phyloP scores from a whole-genome alignment of 495 filamentous ascomycete species.

The Margaritispora aquatica region DNA sequence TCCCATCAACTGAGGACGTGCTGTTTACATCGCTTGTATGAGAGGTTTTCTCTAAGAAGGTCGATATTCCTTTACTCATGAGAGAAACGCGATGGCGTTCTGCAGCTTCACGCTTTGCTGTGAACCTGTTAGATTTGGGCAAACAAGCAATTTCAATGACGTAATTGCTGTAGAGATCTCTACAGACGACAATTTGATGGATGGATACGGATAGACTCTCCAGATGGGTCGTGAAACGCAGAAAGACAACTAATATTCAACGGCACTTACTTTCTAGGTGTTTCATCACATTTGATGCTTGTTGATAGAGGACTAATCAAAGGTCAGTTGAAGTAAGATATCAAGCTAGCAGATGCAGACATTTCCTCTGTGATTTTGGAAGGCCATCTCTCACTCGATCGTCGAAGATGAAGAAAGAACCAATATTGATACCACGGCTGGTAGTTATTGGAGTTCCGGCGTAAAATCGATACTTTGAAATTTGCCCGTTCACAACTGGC shows the following conservation, averaged over 20 bases:
- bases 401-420: conserved; percentile 63
- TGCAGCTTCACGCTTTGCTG: conserved; percentile 47
- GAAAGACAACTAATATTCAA: too few species aligned
- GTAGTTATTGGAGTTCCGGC: conserved; percentile 63
- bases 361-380: conserved; percentile 28
- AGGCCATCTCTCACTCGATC: conserved; percentile 43
- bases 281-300: conserved; percentile 48
- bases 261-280: conserved; percentile 57
- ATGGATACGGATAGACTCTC: too few species aligned
- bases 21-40: neutral
- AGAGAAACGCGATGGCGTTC: conserved; percentile 49
- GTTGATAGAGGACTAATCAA: conserved; percentile 10
- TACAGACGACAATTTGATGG: too few species aligned
- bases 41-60: conserved; percentile 46
- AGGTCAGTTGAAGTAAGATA: neutral
- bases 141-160: too few species aligned
- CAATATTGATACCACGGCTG: conserved; percentile 61
- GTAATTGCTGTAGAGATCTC: too few species aligned
- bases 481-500: conserved; percentile 33
- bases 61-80: conserved; percentile 54
- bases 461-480: conserved; percentile 46
- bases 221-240: too few species aligned
- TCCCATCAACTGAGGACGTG: neutral
- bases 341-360: conserved; percentile 26
- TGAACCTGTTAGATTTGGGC: too few species aligned